Evolutionary conservation across 192 early-diverging fungal genomes (phyloP), one percentile per base, ranked within the genome.

Genomic region (Coemansia sp.): DNA sequence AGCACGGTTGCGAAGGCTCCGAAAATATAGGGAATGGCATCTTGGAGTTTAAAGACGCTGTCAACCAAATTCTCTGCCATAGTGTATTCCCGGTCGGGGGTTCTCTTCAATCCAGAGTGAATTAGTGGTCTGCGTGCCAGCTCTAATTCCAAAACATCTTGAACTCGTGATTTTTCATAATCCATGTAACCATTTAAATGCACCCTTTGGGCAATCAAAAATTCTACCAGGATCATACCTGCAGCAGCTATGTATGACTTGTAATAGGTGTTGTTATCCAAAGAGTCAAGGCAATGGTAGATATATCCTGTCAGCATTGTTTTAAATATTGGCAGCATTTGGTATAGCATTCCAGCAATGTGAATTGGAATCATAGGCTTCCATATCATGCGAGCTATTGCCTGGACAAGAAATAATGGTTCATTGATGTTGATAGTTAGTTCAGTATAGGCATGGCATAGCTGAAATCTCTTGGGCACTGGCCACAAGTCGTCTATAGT

Each of bases 301-400:
- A 80, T 44, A 1, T 62, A 62, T 1, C 62, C 34, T n/a, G 45
- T 53, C 21, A 72, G 15, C 29, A 62, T 41, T n/a, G 51, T 57
- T 10, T 42, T 19, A 10, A 37, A 39, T 11, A 75, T 58, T 14
- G 23, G 25, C 2, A 64, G 39, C 6, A 46, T 42, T 21, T 68
- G 55, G 1, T 55, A 17, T 27, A 74, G 9, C 21, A 58, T 53
- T 1, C 44, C 29, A 3, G 69, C 14, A 4, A 71, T 38, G 10
- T 62, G 67, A 5, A 79, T 32, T 1, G 77, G 77, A 5, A 79
- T 44, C 53, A 74, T 27, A 9, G 77, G 77, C 31, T 73, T 61
- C 77, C 77, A 80, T 4, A 72, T 53, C 72, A 80, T 74, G 8
- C 77, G 72, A 0, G 42, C 14, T 42, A 80, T 65, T 14, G 69